Percentiles rank a stretch among this genome's conserved stretches.
Conservation (phyloP, 1,139 yeast species). For the Trichomonascaceae sp. region DNA sequence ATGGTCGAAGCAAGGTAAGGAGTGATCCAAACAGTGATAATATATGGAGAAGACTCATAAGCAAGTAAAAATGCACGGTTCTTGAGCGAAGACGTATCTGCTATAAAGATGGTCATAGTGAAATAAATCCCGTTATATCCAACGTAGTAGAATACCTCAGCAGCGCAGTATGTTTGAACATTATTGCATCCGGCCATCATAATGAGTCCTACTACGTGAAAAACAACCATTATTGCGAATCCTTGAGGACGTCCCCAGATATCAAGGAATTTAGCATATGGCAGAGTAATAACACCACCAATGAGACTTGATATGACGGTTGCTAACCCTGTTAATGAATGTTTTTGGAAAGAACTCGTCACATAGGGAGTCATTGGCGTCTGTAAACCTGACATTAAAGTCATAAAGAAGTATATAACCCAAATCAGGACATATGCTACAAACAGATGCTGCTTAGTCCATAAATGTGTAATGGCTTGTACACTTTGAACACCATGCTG, state of each 20-base stretch:
- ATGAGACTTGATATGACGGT: constrained; percentile 35
- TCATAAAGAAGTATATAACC: constrained; percentile 12
- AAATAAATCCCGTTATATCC: constrained; percentile 27
- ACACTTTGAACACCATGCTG: constrained; percentile 11
- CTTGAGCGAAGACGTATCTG: constrained; percentile 29
- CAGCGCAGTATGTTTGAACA: constrained; percentile 26
- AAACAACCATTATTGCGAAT: constrained; percentile 21
- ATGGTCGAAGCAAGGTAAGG: constrained; percentile 24
- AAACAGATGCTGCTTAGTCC: constrained; percentile 9
- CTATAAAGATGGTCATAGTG: constrained; percentile 23
- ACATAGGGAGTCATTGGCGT: constrained; percentile 13
- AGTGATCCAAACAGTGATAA: constrained; percentile 30
- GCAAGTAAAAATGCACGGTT: constrained; percentile 31
- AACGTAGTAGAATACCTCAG: constrained; percentile 27
- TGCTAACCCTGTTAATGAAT: constrained; percentile 22
- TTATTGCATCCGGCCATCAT: constrained; percentile 29
- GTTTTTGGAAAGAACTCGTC: constrained; percentile 10
- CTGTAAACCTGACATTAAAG: constrained; percentile 9
- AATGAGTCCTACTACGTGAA: constrained; percentile 26
- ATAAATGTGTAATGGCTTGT: constrained; percentile 11
- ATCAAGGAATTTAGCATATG: constrained; percentile 33
- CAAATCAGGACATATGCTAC: constrained; percentile 10
- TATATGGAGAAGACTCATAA: constrained; percentile 28
- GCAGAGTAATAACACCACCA: constrained; percentile 49
- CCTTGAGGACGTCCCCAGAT: constrained; percentile 34